A percentile compares a stretch with the other conserved stretches of the same genome.
phyloP scores from a whole-genome alignment of 140 eudicot species.

The Senecio squalidus region DNA sequence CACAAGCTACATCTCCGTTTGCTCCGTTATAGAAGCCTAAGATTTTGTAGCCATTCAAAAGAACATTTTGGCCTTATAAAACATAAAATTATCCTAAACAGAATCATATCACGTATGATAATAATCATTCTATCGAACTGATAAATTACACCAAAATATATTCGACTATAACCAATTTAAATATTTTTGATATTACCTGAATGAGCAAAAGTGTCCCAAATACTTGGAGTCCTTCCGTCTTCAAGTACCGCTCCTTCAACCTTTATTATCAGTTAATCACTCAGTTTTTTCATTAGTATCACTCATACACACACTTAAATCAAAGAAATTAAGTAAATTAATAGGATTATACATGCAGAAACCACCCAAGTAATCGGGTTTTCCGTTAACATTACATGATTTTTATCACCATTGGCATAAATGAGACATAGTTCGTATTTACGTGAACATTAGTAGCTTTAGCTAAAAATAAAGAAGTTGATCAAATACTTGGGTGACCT shows the following conservation, averaged over 20 bases:
- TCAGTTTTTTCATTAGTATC: too few species aligned
- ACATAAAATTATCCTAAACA: neutral
- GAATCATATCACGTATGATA: neutral
- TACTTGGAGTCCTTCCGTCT: slow-evolving; percentile 59
- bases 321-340: neutral
- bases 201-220: slow-evolving; percentile 59
- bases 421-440: too few species aligned
- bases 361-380: too few species aligned
- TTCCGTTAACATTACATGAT: too few species aligned
- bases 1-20: slow-evolving; percentile 49
- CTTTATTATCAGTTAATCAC: neutral
- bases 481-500: too few species aligned
- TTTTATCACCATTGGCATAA: too few species aligned
- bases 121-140: too few species aligned
- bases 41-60: neutral
- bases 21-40: slow-evolving; percentile 42
- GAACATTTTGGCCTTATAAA: neutral
- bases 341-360: too few species aligned
- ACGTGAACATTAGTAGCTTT: too few species aligned
- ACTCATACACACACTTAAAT: neutral
- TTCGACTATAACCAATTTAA: too few species aligned
- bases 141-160: too few species aligned
- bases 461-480: neutral
- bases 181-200: slow-evolving; percentile 21
- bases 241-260: slow-evolving; percentile 64